Conservation (phyloP, 2,329 filamentous ascomycete genomes). For the Xylariaceae sp. region DNA sequence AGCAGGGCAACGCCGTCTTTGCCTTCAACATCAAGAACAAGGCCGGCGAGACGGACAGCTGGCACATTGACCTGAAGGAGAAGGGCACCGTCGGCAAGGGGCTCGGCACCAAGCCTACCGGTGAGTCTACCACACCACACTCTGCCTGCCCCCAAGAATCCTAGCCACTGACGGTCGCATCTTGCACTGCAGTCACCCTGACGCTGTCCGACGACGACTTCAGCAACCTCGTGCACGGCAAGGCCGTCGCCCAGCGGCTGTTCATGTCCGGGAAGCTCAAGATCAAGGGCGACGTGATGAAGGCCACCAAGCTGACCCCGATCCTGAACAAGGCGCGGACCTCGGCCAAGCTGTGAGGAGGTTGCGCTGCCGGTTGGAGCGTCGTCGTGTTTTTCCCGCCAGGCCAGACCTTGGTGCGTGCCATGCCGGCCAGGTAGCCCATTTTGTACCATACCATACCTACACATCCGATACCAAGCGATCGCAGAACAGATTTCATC, state of each 20-base stretch:
- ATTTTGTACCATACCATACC: no score
- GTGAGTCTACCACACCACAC: no score
- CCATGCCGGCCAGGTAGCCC: no score
- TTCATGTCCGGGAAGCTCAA: slow-evolving; percentile 99
- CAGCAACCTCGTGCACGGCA: slow-evolving; percentile 69
- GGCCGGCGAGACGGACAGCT: slow-evolving; percentile 70
- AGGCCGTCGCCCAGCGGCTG: slow-evolving; percentile 87
- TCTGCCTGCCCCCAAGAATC: no score
- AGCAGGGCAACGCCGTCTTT: slow-evolving; percentile 80
- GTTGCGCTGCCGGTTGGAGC: no score
- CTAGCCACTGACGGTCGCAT: slow-evolving; percentile 4
- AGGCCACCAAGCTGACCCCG: slow-evolving; percentile 92
- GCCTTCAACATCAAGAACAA: slow-evolving; percentile 89
- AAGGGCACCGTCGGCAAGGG: slow-evolving; percentile 77
- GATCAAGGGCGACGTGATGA: slow-evolving; percentile 97
- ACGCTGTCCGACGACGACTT: slow-evolving; percentile 82
- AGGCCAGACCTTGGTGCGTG: no score
- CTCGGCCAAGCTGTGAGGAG: slow-evolving; percentile 83
- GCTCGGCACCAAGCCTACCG: slow-evolving; percentile 70
- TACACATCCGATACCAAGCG: no score
- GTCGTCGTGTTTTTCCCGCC: no score
- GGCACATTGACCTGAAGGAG: slow-evolving; percentile 94
- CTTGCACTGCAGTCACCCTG: slow-evolving; percentile 75
- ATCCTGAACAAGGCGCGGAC: slow-evolving; percentile 81
- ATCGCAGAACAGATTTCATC: no score